Evolutionary conservation across 2,329 filamentous ascomycete species (phyloP).

Genomic region (Aspergillus amoenus): DNA sequence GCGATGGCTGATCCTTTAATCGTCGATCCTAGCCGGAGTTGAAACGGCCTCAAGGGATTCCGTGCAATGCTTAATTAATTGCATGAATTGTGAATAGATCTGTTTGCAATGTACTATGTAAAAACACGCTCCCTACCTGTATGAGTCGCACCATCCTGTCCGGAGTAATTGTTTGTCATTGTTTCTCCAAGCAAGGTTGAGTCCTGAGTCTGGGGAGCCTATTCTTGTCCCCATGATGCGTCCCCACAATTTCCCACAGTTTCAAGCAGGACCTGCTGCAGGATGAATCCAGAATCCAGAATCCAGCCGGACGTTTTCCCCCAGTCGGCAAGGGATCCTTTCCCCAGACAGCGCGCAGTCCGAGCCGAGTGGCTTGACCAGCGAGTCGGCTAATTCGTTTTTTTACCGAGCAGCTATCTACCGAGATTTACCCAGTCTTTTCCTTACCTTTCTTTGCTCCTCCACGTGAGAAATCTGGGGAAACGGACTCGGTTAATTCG

Average conservation of each 20-base stretch:
- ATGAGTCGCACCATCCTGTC: neutral
- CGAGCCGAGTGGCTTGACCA: neutral
- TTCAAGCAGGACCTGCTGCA: neutral
- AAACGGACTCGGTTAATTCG: constrained; percentile 15
- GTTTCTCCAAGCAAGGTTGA: neutral
- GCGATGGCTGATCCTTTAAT: neutral
- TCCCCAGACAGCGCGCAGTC: neutral
- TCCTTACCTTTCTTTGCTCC: neutral
- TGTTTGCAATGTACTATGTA: neutral
- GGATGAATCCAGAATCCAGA: no score
- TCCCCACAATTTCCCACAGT: neutral
- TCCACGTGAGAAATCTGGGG: constrained; percentile 10
- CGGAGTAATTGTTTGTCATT: neutral
- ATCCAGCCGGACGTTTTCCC: constrained; percentile 1
- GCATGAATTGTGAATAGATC: neutral
- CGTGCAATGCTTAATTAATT: neutral
- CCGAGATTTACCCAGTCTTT: neutral
- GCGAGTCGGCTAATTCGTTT: constrained; percentile 1
- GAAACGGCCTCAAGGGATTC: neutral
- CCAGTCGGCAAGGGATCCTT: constrained; percentile 8
- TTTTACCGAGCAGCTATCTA: neutral
- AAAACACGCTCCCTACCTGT: neutral
- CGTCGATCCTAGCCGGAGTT: constrained; percentile 1
- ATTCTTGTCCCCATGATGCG: neutral
- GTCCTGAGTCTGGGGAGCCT: neutral